Evolutionary conservation across 176 grass and related monocot species (phyloP).

Genomic region (Oryza punctata): DNA sequence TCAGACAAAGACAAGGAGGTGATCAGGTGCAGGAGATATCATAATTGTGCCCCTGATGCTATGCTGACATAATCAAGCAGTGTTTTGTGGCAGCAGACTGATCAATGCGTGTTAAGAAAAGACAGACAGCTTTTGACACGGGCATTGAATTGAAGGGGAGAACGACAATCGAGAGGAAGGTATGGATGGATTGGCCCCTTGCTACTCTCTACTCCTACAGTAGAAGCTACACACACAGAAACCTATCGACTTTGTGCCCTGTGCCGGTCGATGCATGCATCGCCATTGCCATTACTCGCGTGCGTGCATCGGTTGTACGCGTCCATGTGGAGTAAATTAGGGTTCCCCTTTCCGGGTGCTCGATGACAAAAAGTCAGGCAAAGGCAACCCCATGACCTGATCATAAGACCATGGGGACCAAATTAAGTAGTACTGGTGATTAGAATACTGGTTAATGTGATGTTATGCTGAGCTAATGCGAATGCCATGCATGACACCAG

Average conservation of each 20-base stretch:
- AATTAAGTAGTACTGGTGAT: not conserved
- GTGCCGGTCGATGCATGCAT: not conserved
- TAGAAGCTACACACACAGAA: not conserved
- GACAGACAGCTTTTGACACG: constrained; percentile 31
- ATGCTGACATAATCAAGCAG: constrained; percentile 39
- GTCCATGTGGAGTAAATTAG: not conserved
- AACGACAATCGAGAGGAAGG: constrained; percentile 15
- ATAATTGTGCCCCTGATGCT: not conserved
- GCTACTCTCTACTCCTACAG: not conserved
- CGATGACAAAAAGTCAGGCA: not conserved
- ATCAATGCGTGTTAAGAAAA: constrained; percentile 17
- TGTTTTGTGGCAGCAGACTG: not conserved
- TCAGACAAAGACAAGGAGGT: not conserved
- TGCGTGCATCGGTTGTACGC: too few relatives aligned
- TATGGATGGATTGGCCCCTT: not conserved
- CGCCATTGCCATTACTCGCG: not conserved
- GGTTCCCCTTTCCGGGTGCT: not conserved
- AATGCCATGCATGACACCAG: not conserved
- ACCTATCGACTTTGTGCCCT: constrained; percentile 3
- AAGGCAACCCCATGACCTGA: not conserved
- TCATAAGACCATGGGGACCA: not conserved
- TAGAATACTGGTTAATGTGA: constrained; percentile 17
- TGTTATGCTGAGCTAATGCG: constrained; percentile 40
- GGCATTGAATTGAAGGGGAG: constrained; percentile 26
- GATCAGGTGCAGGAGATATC: not conserved